A percentile compares a stretch with the other conserved stretches of the same genome.
Evolutionary conservation across 2,329 filamentous ascomycete genomes (phyloP).

Genomic region (Fusarium longipes): DNA sequence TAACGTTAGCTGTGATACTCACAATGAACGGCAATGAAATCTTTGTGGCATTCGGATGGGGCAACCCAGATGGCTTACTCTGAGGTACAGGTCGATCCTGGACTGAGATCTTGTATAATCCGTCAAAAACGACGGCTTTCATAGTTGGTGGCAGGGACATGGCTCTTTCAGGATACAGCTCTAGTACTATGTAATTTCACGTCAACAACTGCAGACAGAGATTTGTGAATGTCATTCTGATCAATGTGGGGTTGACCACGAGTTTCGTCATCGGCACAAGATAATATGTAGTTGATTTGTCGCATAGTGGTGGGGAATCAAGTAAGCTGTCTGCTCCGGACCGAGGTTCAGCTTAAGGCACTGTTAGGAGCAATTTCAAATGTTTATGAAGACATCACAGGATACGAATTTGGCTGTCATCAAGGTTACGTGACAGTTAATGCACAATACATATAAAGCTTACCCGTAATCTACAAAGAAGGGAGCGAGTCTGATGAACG

Average conservation of each 20-base stretch:
- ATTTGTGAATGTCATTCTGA: slow-evolving; percentile 1
- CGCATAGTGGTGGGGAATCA: slow-evolving; percentile 27
- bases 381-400: neutral
- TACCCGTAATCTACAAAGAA: neutral
- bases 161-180: neutral
- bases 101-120: slow-evolving; percentile 77
- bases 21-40: neutral
- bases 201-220: neutral
- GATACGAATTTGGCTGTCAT: neutral
- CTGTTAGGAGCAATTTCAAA: neutral
- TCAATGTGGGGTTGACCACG: slow-evolving; percentile 27
- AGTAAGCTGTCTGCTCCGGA: neutral
- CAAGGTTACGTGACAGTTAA: neutral
- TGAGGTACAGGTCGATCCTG: slow-evolving; percentile 84
- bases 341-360: neutral
- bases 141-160: slow-evolving; percentile 67
- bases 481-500: neutral
- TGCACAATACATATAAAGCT: neutral
- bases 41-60: neutral
- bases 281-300: slow-evolving; percentile 2
- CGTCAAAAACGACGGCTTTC: slow-evolving; percentile 91
- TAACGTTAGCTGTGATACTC: slow-evolving; percentile 14
- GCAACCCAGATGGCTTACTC: slow-evolving; percentile 49
- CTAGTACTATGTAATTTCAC: neutral
- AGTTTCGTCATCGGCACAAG: slow-evolving; percentile 33